Evolutionary conservation across 192 early-diverging fungal genomes (phyloP).

Genomic region (Coemansia sp.): DNA sequence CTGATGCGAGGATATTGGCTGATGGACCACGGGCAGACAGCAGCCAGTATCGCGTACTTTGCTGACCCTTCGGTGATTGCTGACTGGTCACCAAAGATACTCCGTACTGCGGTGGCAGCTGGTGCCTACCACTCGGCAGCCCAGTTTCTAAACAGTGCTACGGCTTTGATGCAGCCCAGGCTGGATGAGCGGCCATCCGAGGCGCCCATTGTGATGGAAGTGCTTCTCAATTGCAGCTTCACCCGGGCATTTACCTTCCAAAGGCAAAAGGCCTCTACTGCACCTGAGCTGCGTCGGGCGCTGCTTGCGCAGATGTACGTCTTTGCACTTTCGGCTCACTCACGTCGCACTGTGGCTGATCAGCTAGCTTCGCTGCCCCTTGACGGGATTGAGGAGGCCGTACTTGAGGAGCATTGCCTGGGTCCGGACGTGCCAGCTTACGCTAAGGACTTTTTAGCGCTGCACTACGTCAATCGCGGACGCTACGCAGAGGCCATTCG

Average conservation of each 20-base stretch:
- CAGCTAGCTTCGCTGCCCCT: conserved; percentile 35
- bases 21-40: conserved; percentile 47
- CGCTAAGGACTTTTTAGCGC: conserved; percentile 47
- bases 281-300: conserved; percentile 21
- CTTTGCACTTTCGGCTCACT: conserved; percentile 28
- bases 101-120: conserved; percentile 22
- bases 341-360: conserved; percentile 15
- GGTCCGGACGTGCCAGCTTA: conserved; percentile 7
- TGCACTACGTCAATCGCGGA: conserved; percentile 44
- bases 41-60: conserved; percentile 29
- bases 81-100: conserved; percentile 46
- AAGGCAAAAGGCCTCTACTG: conserved; percentile 8
- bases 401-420: conserved; percentile 29
- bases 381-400: conserved; percentile 30
- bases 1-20: conserved; percentile 53
- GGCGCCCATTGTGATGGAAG: conserved; percentile 36
- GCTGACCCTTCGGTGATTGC: conserved; percentile 46
- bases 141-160: conserved; percentile 40
- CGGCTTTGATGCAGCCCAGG: conserved; percentile 24
- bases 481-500: conserved; percentile 45
- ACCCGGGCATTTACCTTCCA: conserved; percentile 48
- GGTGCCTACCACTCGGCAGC: conserved; percentile 17
- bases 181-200: conserved; percentile 18
- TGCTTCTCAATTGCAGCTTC: conserved; percentile 38
- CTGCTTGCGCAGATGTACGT: conserved; percentile 45